Conservation (phyloP, 441 rosid species). For the Syzygium syzygioides region DNA sequence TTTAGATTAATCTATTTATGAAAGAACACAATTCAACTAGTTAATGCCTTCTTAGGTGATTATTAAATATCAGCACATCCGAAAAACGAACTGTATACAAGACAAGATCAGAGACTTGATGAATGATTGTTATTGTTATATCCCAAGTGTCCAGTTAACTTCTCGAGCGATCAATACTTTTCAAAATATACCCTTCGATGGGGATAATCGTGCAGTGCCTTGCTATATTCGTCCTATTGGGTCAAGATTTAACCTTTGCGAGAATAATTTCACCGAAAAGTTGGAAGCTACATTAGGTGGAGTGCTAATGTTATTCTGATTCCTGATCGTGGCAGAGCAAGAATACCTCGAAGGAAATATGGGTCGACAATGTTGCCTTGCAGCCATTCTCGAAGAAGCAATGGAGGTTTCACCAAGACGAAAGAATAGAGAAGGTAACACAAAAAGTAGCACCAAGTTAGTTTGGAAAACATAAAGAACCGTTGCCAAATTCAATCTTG, state of each 20-base stretch:
- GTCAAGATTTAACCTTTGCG: neutral
- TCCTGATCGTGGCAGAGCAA: conserved; percentile 27
- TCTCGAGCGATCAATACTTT: neutral
- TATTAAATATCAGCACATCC: neutral
- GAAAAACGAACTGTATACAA: neutral
- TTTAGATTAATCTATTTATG: neutral
- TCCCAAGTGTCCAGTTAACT: neutral
- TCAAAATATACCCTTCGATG: neutral
- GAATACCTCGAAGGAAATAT: conserved; percentile 38
- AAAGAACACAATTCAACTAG: neutral
- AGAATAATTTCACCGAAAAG: neutral
- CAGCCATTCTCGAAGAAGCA: conserved; percentile 52
- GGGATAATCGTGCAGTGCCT: neutral
- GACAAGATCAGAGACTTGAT: neutral
- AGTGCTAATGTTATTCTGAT: neutral
- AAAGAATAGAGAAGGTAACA: conserved; percentile 44
- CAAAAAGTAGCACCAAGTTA: neutral
- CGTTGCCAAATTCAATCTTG: neutral
- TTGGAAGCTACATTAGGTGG: neutral
- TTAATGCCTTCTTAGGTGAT: neutral
- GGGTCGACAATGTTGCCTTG: conserved; percentile 43
- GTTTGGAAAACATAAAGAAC: neutral
- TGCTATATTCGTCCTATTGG: neutral
- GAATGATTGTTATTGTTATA: neutral
- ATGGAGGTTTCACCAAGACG: conserved; percentile 60